Percentiles rank a stretch among this genome's conserved stretches.
Evolutionary conservation across 306 rosid genomes (phyloP).

Genomic region (Pyrus betulifolia): DNA sequence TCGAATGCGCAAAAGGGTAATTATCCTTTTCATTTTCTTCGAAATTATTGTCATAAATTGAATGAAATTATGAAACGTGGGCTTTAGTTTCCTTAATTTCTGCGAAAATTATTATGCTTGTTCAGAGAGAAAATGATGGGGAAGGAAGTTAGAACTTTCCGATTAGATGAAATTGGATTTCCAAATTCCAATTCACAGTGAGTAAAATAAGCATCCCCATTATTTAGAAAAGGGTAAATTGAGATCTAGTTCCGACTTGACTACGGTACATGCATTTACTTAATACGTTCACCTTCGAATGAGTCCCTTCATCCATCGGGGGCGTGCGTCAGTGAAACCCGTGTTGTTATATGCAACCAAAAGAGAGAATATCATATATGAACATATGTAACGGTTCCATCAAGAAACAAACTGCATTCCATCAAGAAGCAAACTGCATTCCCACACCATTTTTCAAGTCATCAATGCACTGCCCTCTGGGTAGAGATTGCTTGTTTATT

Average conservation of each 20-base stretch:
- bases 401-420: neutral
- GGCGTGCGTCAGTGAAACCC: no score
- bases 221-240: no score
- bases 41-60: neutral
- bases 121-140: neutral
- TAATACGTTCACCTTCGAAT: no score
- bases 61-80: neutral
- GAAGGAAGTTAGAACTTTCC: neutral
- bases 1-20: slow-evolving; percentile 85
- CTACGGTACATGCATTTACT: no score
- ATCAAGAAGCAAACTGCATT: no score
- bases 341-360: no score
- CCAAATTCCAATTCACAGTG: neutral
- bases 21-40: neutral
- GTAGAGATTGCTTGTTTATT: neutral
- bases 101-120: neutral
- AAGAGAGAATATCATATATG: no score
- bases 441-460: neutral
- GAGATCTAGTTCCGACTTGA: no score
- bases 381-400: no score
- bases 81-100: neutral
- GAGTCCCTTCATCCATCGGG: no score
- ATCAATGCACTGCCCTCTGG: neutral
- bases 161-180: neutral
- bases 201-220: no score